A percentile compares a stretch with the other conserved stretches of the same genome.
These are phyloP conservation scores for Clavulina sp. DNA, from an alignment of 768 basidiomycete genomes.

Conservation along the genomic window DNA sequence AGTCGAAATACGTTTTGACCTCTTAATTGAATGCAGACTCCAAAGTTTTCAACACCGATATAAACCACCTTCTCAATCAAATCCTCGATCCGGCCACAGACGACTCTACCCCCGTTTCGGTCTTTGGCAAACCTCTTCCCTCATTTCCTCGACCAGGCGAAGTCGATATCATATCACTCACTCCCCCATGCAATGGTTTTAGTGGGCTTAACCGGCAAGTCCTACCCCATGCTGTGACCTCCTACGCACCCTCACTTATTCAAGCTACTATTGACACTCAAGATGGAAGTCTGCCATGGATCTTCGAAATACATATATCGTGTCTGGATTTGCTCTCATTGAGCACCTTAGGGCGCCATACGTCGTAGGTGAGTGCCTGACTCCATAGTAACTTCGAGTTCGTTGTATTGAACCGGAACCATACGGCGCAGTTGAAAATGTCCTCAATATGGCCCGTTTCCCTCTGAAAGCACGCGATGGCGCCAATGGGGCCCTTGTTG, in stretches of 20 bases:
- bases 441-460: background rate
- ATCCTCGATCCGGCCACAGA: constrained; percentile 37
- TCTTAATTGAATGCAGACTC: constrained; percentile 28
- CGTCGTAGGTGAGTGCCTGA: constrained; percentile 11
- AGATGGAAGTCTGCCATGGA: constrained; percentile 54
- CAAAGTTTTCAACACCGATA: constrained; percentile 51
- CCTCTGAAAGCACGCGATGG: constrained; percentile 25
- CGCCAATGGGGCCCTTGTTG: constrained; percentile 30
- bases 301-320: constrained; percentile 19
- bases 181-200: constrained; percentile 71
- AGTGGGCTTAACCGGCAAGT: constrained; percentile 35
- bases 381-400: background rate
- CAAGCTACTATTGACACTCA: background rate
- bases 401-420: background rate
- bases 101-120: constrained; percentile 10
- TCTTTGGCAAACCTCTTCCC: constrained; percentile 1
- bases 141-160: constrained; percentile 28
- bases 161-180: constrained; percentile 45
- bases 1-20: constrained; percentile 1
- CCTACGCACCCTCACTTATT: background rate
- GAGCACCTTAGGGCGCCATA: constrained; percentile 20
- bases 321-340: constrained; percentile 38
- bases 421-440: constrained; percentile 2
- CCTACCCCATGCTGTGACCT: background rate
- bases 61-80: constrained; percentile 42